A percentile compares a stretch with the other conserved stretches of the same genome.
These are phyloP conservation scores for Nakazawaea wickerhamii DNA, from an alignment of 805 yeast genomes.

Conservation along the genomic window DNA sequence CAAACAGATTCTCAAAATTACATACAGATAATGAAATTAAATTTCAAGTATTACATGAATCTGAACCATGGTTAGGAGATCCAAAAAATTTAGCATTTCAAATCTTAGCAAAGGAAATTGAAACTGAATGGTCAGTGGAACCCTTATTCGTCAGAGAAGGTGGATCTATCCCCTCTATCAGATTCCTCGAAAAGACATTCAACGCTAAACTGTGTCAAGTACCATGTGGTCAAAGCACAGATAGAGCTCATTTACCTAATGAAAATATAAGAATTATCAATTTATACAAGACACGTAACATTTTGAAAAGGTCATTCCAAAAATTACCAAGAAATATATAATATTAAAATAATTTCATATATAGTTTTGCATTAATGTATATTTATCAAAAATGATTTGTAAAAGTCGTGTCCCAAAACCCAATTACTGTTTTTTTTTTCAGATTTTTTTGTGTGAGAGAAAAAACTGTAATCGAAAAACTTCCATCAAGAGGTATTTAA, in stretches of 20 bases:
- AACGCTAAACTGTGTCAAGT: slow-evolving; percentile 90
- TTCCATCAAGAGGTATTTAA: not conserved
- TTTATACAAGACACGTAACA: slow-evolving; percentile 64
- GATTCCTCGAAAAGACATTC: slow-evolving; percentile 77
- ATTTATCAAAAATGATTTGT: not conserved
- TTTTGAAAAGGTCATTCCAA: slow-evolving; percentile 49
- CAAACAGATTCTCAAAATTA: slow-evolving; percentile 41
- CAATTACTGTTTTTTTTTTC: too few relatives aligned
- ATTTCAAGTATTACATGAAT: slow-evolving; percentile 68
- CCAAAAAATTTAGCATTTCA: slow-evolving; percentile 69
- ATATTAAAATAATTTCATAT: too few relatives aligned
- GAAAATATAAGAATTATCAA: slow-evolving; percentile 80
- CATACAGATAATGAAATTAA: slow-evolving; percentile 56
- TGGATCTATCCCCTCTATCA: slow-evolving; percentile 89
- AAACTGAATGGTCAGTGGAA: slow-evolving; percentile 68
- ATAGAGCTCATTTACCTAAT: slow-evolving; percentile 87
- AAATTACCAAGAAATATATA: slow-evolving; percentile 26
- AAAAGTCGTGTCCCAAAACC: too few relatives aligned
- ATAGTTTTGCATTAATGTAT: not conserved
- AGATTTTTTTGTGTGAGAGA: too few relatives aligned
- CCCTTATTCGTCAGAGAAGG: slow-evolving; percentile 93
- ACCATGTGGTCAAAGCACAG: slow-evolving; percentile 94
- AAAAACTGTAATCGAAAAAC: too few relatives aligned
- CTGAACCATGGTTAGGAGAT: slow-evolving; percentile 96
- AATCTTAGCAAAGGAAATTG: slow-evolving; percentile 56